A percentile compares a stretch with the other conserved stretches of the same genome.
phyloP scores from a whole-genome alignment of 805 yeast genomes.

The Kodamaea sagamina region DNA sequence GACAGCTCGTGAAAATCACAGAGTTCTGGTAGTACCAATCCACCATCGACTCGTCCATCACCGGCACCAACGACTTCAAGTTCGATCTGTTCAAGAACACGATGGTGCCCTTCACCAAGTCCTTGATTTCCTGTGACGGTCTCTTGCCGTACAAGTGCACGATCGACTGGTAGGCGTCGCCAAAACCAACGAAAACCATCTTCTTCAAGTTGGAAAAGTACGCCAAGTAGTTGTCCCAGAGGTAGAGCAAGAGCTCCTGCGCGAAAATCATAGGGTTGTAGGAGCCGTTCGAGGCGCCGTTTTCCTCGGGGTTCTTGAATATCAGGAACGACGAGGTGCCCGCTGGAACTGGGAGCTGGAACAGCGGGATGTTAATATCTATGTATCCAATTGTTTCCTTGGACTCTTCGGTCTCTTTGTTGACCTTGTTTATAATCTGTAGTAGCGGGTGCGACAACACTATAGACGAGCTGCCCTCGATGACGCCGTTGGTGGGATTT shows the following conservation, averaged over 20 bases:
- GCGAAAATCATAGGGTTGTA: conserved; percentile 67
- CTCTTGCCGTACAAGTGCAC: conserved; percentile 89
- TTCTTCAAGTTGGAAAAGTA: conserved; percentile 67
- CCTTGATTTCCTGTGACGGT: conserved; percentile 51
- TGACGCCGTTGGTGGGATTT: conserved; percentile 76
- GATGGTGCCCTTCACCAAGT: conserved; percentile 66
- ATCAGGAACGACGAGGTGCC: conserved; percentile 14
- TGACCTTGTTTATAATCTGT: conserved; percentile 59
- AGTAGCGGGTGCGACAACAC: conserved; percentile 70
- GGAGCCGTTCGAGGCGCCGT: conserved; percentile 31
- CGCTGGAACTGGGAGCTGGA: conserved; percentile 34
- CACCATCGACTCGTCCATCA: conserved; percentile 83
- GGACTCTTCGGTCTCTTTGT: conserved; percentile 34
- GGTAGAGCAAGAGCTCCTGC: conserved; percentile 72
- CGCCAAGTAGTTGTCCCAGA: conserved; percentile 90
- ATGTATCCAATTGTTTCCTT: conserved; percentile 63
- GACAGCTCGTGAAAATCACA: conserved; percentile 71
- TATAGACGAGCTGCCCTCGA: conserved; percentile 71
- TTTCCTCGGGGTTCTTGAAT: conserved; percentile 29
- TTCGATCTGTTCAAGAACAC: conserved; percentile 67
- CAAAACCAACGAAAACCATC: conserved; percentile 80
- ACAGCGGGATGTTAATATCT: conserved; percentile 78
- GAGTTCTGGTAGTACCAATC: conserved; percentile 93
- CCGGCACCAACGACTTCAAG: conserved; percentile 79
- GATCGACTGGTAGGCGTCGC: conserved; percentile 84